Evolutionary conservation across 495 filamentous ascomycete species (phyloP), one percentile per base, ranked within the genome.

Genomic region (Entonaema liquescens): DNA sequence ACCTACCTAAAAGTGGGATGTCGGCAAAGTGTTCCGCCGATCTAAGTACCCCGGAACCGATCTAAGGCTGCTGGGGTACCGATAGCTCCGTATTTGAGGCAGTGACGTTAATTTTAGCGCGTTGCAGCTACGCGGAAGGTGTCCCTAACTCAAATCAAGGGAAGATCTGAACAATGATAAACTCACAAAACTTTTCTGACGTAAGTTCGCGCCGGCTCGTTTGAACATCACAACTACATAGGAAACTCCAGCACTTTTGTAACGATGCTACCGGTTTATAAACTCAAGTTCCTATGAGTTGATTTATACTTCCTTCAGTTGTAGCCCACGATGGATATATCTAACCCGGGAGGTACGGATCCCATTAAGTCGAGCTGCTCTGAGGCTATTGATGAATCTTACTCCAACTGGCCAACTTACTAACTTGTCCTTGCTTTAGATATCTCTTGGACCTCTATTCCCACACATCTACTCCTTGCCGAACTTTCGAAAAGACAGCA

Each of bases 401-500:
- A 58, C 29, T 38, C 13, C 38, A 25, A 15, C n/a, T 31, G 12
- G 17, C 15, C 6, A 13, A 25, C 19, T 38, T 47, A 17, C 65
- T 68, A 60, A 68, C 59, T 55, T 15, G 19, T 25, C 8, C 29
- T 47, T 49, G 11, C 15, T 38, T 25, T 26, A 74, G 75, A 60
- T 71, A 64, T 62, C 2, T 60, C 74, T 19, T 87, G 84, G 85
- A 74, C 83, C 35, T 80, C 79, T 52, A 79, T 88, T 23, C 80
- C 86, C 9, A 87, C 85, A 35, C 75, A 82, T 12, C 44, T 83
- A 44, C 82, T 89, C 28, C 81, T 77, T 49, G 84, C 83, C 68
- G 86, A 89, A 72, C 78, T 89, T 36, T 75, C 76, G 58, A 75
- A 78, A 74, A 81, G 87, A 75, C 68, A 86, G 74, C 65, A 74